Percentiles rank a stretch among this genome's conserved stretches.
phyloP scores from a whole-genome alignment of 805 yeast species.

The Metschnikowia sp. region DNA sequence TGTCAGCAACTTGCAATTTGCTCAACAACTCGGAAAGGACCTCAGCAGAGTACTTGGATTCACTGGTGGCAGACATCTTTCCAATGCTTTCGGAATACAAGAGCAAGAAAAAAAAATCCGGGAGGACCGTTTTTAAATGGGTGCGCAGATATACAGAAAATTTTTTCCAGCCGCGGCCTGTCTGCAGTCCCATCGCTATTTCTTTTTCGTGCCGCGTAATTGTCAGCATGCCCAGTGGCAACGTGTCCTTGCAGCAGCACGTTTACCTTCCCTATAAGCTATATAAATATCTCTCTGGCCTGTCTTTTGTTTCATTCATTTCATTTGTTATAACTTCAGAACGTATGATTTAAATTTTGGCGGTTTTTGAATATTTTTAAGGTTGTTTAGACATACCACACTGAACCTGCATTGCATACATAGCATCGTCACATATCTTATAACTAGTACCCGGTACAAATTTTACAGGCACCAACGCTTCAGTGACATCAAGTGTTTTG shows the following conservation, averaged over 20 bases:
- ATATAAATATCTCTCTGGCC: no score
- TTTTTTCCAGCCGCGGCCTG: constrained; percentile 9
- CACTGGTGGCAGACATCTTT: constrained; percentile 53
- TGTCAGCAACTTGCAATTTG: constrained; percentile 90
- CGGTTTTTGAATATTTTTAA: no score
- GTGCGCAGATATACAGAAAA: constrained; percentile 16
- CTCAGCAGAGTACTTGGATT: constrained; percentile 62
- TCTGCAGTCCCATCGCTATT: constrained; percentile 15
- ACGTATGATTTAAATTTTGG: no score
- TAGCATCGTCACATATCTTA: no score
- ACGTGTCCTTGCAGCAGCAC: background rate
- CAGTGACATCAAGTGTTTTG: no score
- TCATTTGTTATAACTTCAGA: no score
- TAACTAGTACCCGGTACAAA: no score
- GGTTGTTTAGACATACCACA: no score
- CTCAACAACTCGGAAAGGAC: constrained; percentile 92
- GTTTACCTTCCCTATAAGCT: no score
- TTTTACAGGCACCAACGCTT: no score
- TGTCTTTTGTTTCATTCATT: no score
- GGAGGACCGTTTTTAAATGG: constrained; percentile 13
- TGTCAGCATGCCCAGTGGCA: constrained; percentile 12
- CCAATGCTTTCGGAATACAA: constrained; percentile 20
- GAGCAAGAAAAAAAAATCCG: constrained; percentile 11
- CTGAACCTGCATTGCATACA: no score
- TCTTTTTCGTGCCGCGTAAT: constrained; percentile 16